phyloP scores from a whole-genome alignment of 495 filamentous ascomycete genomes.

The Jackrogersella minutella region DNA sequence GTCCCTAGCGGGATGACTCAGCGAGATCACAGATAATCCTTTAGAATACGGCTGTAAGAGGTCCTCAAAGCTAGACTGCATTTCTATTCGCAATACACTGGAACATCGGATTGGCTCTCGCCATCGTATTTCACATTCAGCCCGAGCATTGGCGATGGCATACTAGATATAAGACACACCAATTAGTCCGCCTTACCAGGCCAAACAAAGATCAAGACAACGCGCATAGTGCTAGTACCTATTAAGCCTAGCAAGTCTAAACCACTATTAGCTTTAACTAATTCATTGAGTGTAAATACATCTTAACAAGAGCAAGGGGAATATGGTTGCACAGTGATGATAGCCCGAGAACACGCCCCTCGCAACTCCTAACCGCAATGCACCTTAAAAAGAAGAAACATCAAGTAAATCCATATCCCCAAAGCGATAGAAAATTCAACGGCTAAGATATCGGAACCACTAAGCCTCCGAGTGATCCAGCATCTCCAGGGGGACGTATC shows the following conservation, averaged over 20 bases:
- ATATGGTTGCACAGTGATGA: slow-evolving; percentile 4
- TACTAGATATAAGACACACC: not conserved
- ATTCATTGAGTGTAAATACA: slow-evolving; percentile 10
- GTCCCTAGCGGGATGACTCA: too few species aligned
- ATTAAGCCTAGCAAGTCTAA: not conserved
- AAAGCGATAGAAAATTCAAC: not conserved
- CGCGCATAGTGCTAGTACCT: not conserved
- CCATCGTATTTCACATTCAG: slow-evolving; percentile 17
- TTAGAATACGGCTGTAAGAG: slow-evolving; percentile 12
- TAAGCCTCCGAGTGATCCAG: slow-evolving; percentile 50
- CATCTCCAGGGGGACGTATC: slow-evolving; percentile 64
- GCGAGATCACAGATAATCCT: not conserved
- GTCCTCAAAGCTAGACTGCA: not conserved
- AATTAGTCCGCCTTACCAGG: not conserved
- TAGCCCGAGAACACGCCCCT: not conserved
- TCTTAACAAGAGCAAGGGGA: slow-evolving; percentile 29
- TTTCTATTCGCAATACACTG: not conserved
- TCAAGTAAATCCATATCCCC: not conserved
- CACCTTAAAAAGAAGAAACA: not conserved
- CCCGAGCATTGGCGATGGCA: slow-evolving; percentile 1
- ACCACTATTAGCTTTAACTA: not conserved
- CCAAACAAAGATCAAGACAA: not conserved
- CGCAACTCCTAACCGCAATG: slow-evolving; percentile 25
- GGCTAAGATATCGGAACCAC: slow-evolving; percentile 4
- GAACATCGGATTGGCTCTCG: too few species aligned